A percentile compares a stretch with the other conserved stretches of the same genome.
Evolutionary conservation across 1,139 yeast genomes (phyloP).

Genomic region (Blastobotrys serpentis): DNA sequence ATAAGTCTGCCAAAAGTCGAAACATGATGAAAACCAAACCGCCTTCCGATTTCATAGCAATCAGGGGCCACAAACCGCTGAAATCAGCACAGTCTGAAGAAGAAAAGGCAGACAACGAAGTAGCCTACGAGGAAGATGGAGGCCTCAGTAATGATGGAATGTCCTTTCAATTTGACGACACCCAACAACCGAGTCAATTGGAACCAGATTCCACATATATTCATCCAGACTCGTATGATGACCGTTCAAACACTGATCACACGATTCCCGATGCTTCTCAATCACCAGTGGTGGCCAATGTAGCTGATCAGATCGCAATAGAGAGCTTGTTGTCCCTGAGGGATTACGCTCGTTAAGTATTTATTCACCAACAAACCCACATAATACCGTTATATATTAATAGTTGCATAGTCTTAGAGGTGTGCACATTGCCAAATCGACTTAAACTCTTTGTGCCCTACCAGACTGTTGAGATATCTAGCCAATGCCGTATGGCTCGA

Average conservation of each 20-base stretch:
- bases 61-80: background rate
- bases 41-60: background rate
- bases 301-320: slow-evolving; percentile 1
- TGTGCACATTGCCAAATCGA: too few species aligned
- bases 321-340: background rate
- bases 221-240: background rate
- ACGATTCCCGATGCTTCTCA: background rate
- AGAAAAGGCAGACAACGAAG: too few species aligned
- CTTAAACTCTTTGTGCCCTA: too few species aligned
- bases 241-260: background rate
- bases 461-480: too few species aligned
- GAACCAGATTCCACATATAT: background rate
- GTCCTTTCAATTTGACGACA: too few species aligned
- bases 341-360: background rate
- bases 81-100: background rate
- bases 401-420: too few species aligned
- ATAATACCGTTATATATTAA: too few species aligned
- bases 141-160: too few species aligned
- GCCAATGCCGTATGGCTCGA: too few species aligned
- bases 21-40: background rate
- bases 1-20: background rate
- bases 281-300: background rate
- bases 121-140: too few species aligned
- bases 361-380: background rate
- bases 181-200: background rate